Evolutionary conservation across 2,329 filamentous ascomycete species (phyloP).

Genomic region (Colletotrichum sp.): DNA sequence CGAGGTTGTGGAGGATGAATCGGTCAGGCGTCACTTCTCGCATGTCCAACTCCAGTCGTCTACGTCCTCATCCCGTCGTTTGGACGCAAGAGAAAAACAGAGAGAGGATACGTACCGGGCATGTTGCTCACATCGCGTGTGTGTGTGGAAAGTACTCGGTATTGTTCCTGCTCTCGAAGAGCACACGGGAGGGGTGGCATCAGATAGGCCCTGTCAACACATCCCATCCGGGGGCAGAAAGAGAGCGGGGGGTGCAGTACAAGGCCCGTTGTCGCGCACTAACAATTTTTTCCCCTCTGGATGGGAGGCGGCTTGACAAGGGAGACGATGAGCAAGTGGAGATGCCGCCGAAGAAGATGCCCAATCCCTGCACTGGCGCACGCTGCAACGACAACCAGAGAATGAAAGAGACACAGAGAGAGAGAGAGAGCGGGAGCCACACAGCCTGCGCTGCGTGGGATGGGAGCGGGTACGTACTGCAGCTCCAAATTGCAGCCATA

Average conservation of each 20-base stretch:
- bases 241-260: background rate
- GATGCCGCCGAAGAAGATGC: constrained; percentile 13
- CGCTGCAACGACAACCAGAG: background rate
- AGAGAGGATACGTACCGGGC: background rate
- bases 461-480: background rate
- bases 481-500: background rate
- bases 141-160: background rate
- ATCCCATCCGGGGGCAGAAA: constrained; percentile 1
- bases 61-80: background rate
- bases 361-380: background rate
- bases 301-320: constrained; percentile 3
- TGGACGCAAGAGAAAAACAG: background rate
- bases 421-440: background rate
- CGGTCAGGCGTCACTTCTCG: constrained; percentile 4
- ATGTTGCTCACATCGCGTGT: background rate
- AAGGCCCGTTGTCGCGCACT: constrained; percentile 11
- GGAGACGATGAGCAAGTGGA: constrained; percentile 12
- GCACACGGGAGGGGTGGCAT: background rate
- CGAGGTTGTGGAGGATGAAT: background rate
- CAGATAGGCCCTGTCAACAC: constrained; percentile 8
- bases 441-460: background rate
- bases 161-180: background rate
- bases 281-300: constrained; percentile 17
- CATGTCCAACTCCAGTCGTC: background rate
- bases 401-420: background rate